Evolutionary conservation across 306 rosid species (phyloP), one percentile per base, ranked within the genome.

Genomic region (Rosa multiflora): DNA sequence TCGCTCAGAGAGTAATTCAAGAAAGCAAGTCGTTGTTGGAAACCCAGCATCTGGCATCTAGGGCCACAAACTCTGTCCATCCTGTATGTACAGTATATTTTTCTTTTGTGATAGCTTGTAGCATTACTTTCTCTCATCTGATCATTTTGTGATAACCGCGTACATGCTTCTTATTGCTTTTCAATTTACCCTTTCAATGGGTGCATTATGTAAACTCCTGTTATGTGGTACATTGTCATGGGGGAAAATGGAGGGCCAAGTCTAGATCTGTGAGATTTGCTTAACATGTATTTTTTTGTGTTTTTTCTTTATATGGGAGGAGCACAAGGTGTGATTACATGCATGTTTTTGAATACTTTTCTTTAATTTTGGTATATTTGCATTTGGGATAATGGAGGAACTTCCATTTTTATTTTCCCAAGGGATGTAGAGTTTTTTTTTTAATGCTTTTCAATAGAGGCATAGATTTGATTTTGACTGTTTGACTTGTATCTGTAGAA

Each of bases 11-110:
- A 88, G 98, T 94, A 49, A 94, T 94, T 70, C 97, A 92, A 85
- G 98, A 94, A 89, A 90, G 97, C 93, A 92, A 90, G 86, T 92
- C 97, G 2, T 70, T 94, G 73, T 72, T 92, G 80, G 97, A 89
- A 85, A 94, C 80, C 79, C 85, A 87, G 70, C 94, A 94, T 74
- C 85, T 92, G 88, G 62, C 89, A 13, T 58, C 97, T 63, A 88
- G 81, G 81, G 69, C 81, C 69, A 76, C 94, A 35, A 86, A 83
- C 43, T 12, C 88, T 48, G 72, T 18, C 51, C 91, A 90, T 32
- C 51, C n/a, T 29, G 98, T 94, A 89, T 58, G 92, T 75, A 78
- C 77, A 68, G 9, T 37, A 53, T 13, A 70, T 76, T 26, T 71
- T 66, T 18, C 15, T 67, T 77, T 18, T 78, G 37, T 48, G 78